Percentiles rank a stretch among this genome's conserved stretches.
These are phyloP conservation scores for Bacidia rubella DNA, from an alignment of 495 filamentous ascomycete genomes.

Conservation along the genomic window DNA sequence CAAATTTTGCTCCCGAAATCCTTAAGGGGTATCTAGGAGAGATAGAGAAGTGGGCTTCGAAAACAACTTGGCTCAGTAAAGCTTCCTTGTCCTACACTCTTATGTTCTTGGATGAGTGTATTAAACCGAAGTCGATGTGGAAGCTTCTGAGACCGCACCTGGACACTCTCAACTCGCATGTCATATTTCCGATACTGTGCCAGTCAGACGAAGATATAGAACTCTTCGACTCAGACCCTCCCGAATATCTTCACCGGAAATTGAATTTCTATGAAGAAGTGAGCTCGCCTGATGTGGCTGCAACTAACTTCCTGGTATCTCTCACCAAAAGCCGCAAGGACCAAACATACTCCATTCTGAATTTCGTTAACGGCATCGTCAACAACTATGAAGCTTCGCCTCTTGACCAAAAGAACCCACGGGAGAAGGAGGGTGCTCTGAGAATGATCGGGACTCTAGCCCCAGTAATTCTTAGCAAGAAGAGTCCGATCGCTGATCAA, in stretches of 20 bases:
- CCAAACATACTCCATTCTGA: conserved; percentile 84
- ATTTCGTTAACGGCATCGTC: conserved; percentile 86
- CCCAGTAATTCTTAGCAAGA: conserved; percentile 89
- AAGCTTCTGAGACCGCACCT: conserved; percentile 84
- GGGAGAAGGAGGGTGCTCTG: conserved; percentile 91
- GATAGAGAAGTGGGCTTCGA: conserved; percentile 93
- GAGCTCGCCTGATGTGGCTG: conserved; percentile 87
- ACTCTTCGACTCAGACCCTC: conserved; percentile 82
- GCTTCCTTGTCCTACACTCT: conserved; percentile 83
- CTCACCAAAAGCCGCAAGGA: conserved; percentile 91
- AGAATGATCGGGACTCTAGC: conserved; percentile 95
- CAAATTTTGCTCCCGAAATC: conserved; percentile 87
- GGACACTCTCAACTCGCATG: conserved; percentile 77
- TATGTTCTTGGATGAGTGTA: conserved; percentile 89
- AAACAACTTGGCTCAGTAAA: conserved; percentile 89
- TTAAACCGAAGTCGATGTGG: conserved; percentile 96
- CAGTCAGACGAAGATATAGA: conserved; percentile 87
- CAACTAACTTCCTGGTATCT: conserved; percentile 89
- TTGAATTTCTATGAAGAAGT: conserved; percentile 97
- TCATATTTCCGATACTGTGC: conserved; percentile 90
- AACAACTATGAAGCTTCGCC: conserved; percentile 76
- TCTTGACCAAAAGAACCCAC: conserved; percentile 74
- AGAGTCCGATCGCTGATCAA: conserved; percentile 92
- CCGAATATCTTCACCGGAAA: conserved; percentile 93
- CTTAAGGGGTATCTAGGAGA: conserved; percentile 83